Evolutionary conservation across 2,329 filamentous ascomycete genomes (phyloP), one percentile per base, ranked within the genome.

Genomic region (Bipolaris bicolor): DNA sequence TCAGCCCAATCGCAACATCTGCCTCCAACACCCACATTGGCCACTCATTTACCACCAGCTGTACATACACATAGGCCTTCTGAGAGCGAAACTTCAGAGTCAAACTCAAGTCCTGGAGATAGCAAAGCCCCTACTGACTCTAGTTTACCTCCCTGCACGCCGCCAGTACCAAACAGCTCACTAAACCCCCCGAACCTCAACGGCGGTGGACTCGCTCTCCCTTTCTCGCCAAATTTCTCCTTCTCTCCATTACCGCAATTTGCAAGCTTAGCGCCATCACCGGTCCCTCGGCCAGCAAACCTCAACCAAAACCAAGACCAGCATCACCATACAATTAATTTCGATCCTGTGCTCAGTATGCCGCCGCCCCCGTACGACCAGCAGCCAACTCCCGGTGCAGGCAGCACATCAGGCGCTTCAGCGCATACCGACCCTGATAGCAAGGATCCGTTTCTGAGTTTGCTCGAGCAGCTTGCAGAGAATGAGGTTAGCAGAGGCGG

Each of bases 391-490:
- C 73, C 81, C 66, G 74, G 78, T 45, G 78, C 72, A 26, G 71
- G 76, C n/a, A 81, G 77, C 55, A 76, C 76, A 11, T 74, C 72
- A 41, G 71, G 72, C 26, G 74, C 72, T n/a, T 74, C 70, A 13
- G 73, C 71, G 49, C 73, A 79, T 48, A 78, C 77, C 20, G 79
- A 79, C 58, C 67, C 71, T 45, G 90, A 94, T 47, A 69, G 66
- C 64, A 92, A 90, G 66, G 91, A 95, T 69, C 90, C 91, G 0
- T 95, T 96, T 70, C 76, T 95, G 39, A 90, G 86, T 60, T 77
- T 95, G 40, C 78, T 95, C 34, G 91, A 95, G 73, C 90, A 95
- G 76, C 81, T 95, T 57, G 91, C 90, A 0, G 90, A 95, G 75
- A 92, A 91, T 67, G 90, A 94, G 75, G 84, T 90, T 51, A 81